Evolutionary conservation across 1,139 yeast genomes (phyloP).

Genomic region (Geotrichum klebahnii): DNA sequence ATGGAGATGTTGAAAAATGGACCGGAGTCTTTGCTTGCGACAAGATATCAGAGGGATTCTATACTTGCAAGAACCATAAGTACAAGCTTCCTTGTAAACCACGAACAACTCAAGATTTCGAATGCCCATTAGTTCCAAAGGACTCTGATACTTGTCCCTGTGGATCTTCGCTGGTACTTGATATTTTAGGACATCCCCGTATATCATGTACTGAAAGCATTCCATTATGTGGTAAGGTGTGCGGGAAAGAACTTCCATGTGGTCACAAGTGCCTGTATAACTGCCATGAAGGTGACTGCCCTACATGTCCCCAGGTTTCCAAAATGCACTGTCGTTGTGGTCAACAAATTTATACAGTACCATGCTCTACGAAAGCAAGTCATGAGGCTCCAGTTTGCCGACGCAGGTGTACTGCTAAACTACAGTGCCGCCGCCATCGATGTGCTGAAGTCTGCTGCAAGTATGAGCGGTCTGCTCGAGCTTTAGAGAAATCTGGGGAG

Average conservation of each 20-base stretch:
- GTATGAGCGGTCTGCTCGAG: slow-evolving; percentile 58
- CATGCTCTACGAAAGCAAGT: slow-evolving; percentile 55
- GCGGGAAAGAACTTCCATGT: slow-evolving; percentile 62
- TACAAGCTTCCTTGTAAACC: slow-evolving; percentile 62
- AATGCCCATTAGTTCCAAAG: slow-evolving; percentile 64
- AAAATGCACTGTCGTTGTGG: slow-evolving; percentile 53
- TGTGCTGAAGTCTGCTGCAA: slow-evolving; percentile 69
- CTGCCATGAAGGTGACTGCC: slow-evolving; percentile 77
- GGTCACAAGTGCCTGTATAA: slow-evolving; percentile 64
- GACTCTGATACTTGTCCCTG: slow-evolving; percentile 66
- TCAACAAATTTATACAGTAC: slow-evolving; percentile 50
- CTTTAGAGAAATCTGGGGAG: slow-evolving; percentile 56
- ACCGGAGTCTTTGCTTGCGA: slow-evolving; percentile 63
- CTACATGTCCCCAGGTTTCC: slow-evolving; percentile 51
- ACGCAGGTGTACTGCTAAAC: slow-evolving; percentile 70
- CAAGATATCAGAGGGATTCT: slow-evolving; percentile 47
- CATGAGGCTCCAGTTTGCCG: slow-evolving; percentile 59
- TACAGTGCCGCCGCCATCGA: slow-evolving; percentile 78
- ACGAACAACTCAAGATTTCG: slow-evolving; percentile 41
- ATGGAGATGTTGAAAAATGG: slow-evolving; percentile 43
- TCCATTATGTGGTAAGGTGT: slow-evolving; percentile 63
- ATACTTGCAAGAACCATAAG: slow-evolving; percentile 65
- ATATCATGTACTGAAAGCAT: slow-evolving; percentile 63
- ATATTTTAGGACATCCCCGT: slow-evolving; percentile 47
- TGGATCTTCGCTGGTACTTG: slow-evolving; percentile 51